These are phyloP conservation scores for Citrus medica DNA, from an alignment of 345 rosid species.

Conservation along the genomic window DNA sequence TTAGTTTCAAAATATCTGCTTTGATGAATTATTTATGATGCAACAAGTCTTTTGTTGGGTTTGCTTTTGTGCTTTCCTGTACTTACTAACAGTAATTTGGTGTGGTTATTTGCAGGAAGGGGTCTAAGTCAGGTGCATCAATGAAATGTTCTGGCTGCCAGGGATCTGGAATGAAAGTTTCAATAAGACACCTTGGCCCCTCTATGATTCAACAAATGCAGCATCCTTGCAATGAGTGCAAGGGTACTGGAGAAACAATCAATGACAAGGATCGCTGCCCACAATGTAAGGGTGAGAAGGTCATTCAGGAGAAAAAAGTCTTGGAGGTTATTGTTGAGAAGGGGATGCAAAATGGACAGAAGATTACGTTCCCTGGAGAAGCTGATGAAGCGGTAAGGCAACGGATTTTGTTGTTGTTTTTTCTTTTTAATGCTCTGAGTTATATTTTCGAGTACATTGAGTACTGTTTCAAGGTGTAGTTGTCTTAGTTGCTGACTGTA, in stretches of 20 bases:
- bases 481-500: neutral
- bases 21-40: neutral
- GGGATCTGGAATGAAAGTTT: constrained; percentile 73
- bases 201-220: constrained; percentile 81
- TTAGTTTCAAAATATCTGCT: constrained; percentile 21
- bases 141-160: constrained; percentile 68
- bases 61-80: neutral
- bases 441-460: neutral
- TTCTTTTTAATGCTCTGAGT: neutral
- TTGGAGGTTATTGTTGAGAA: constrained; percentile 67
- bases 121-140: constrained; percentile 74
- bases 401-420: neutral
- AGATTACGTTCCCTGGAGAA: constrained; percentile 66
- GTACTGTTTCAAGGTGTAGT: neutral
- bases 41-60: neutral
- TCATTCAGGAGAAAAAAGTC: constrained; percentile 64
- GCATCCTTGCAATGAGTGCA: constrained; percentile 75
- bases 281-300: constrained; percentile 74
- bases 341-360: constrained; percentile 76
- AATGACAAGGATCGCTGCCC: constrained; percentile 70
- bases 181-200: constrained; percentile 70
- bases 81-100: neutral
- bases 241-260: constrained; percentile 70
- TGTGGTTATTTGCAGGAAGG: constrained; percentile 43
- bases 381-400: constrained; percentile 69